Evolutionary conservation across 257 asterid species (phyloP), one percentile per base, ranked within the genome.

Genomic region (Nicotiana undulata): DNA sequence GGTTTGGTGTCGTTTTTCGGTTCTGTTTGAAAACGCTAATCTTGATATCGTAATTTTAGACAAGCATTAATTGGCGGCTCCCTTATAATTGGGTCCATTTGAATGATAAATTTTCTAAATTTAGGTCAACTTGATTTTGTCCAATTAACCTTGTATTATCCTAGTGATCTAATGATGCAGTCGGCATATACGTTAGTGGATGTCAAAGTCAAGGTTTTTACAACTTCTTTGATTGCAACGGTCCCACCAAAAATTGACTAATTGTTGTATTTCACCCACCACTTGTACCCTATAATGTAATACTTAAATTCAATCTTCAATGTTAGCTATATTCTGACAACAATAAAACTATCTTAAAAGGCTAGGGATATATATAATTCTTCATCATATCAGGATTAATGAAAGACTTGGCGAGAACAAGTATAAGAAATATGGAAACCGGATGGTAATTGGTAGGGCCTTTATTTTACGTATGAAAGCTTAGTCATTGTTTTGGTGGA

Each of bases 201-300:
- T 70, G 37, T 15, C 59, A 70, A 70, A 70, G 59, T 70, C 77
- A 70, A 44, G 20, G 59, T 44, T 70, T 70, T 70, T 44, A 70
- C 37, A 70, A 22, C 56, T 44, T 44, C 59, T 44, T 70, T 70
- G 59, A 70, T 70, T 70, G 20, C 37, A 70, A 6, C 77, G 22
- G 77, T 22, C 77, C 77, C 37, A 22, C 59, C 77, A 70, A 13
- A 68, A 70, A 70, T 70, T 44, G 77, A 70, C 59, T 44, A 70
- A 70, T 70, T 44, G 37, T 44, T 22, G 22, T 12, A 10, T 40
- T 40, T 70, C 59, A 70, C 37, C 77, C 34, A 44, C 77, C 77
- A 13, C 20, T 3, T 44, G 34, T 20, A 70, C 58, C 22, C 59
- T 44, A 22, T 51, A 17, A 51, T 51, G 55, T 26, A 70, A 18